Evolutionary conservation across 2,329 filamentous ascomycete species (phyloP).

Genomic region (Botrytis aclada): DNA sequence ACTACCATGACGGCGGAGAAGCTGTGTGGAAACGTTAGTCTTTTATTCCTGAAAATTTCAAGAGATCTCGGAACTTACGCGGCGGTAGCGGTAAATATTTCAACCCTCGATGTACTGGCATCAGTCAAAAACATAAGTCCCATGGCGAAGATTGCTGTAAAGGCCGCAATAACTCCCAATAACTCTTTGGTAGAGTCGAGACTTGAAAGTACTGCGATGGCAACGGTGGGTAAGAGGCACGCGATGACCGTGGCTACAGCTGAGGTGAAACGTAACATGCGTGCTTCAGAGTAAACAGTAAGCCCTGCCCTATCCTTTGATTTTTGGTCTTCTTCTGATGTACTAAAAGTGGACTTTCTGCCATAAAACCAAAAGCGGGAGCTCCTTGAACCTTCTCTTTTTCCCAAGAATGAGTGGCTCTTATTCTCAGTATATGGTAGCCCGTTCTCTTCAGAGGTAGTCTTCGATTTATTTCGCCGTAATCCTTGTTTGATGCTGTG

Average conservation of each 20-base stretch:
- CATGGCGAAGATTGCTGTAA: constrained; percentile 26
- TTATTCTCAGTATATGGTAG: constrained; percentile 3
- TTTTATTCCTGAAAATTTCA: background rate
- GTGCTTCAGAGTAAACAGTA: constrained; percentile 10
- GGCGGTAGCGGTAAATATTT: constrained; percentile 31
- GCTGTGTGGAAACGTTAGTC: constrained; percentile 14
- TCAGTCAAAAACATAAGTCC: constrained; percentile 26
- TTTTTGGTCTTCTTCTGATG: background rate
- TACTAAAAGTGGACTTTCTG: background rate
- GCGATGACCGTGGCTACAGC: constrained; percentile 25
- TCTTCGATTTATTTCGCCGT: background rate
- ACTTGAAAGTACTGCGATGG: constrained; percentile 26
- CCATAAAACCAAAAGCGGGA: background rate
- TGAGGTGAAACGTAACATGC: constrained; percentile 22
- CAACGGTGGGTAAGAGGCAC: constrained; percentile 25
- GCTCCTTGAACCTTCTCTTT: background rate
- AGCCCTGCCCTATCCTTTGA: background rate
- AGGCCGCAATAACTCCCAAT: constrained; percentile 24
- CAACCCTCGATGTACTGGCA: constrained; percentile 22
- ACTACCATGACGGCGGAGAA: constrained; percentile 30
- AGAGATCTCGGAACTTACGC: constrained; percentile 25
- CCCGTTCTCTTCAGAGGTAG: background rate
- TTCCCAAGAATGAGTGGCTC: background rate
- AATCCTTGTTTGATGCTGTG: constrained; percentile 2
- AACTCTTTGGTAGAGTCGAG: constrained; percentile 16